These are phyloP conservation scores for Begonia loranthoides DNA, from an alignment of 306 rosid species.

Conservation along the genomic window DNA sequence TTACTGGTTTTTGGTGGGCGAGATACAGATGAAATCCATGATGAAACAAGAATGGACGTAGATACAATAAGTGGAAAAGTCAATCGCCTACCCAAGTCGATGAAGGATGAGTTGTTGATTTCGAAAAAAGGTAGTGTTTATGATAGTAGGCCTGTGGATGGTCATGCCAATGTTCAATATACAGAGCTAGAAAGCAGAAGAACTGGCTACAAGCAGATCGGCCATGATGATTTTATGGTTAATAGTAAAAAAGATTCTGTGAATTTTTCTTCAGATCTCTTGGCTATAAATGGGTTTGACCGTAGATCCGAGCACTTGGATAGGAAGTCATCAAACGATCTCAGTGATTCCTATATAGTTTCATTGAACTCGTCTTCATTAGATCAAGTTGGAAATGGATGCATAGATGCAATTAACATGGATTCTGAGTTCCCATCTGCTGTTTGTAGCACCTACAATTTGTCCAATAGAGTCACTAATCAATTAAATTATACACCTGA, in stretches of 20 bases:
- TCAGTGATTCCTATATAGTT: slow-evolving; percentile 76
- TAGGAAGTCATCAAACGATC: slow-evolving; percentile 38
- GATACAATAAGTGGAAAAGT: slow-evolving; percentile 38
- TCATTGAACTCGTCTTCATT: slow-evolving; percentile 40
- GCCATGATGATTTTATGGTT: slow-evolving; percentile 57
- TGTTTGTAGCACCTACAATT: slow-evolving; percentile 32
- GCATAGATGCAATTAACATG: slow-evolving; percentile 64
- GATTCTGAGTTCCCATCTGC: slow-evolving; percentile 57
- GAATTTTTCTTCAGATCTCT: slow-evolving; percentile 29
- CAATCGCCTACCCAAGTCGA: slow-evolving; percentile 30
- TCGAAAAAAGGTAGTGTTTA: slow-evolving; percentile 30
- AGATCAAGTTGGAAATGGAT: slow-evolving; percentile 34
- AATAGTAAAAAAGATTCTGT: slow-evolving; percentile 33
- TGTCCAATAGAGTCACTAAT: slow-evolving; percentile 18
- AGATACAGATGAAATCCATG: slow-evolving; percentile 35
- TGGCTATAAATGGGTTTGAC: slow-evolving; percentile 41
- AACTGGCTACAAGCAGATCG: slow-evolving; percentile 36
- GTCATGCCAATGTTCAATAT: slow-evolving; percentile 31
- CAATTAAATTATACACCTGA: slow-evolving; percentile 55
- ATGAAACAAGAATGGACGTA: slow-evolving; percentile 29
- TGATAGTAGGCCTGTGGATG: slow-evolving; percentile 21
- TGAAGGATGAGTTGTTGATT: slow-evolving; percentile 36
- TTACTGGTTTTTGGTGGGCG: slow-evolving; percentile 45
- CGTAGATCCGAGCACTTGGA: slow-evolving; percentile 26
- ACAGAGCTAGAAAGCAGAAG: slow-evolving; percentile 58